Percentiles rank a stretch among this genome's conserved stretches.
phyloP scores from a whole-genome alignment of 73 alveolate species.

The Tetrahymena malaccensis region DNA sequence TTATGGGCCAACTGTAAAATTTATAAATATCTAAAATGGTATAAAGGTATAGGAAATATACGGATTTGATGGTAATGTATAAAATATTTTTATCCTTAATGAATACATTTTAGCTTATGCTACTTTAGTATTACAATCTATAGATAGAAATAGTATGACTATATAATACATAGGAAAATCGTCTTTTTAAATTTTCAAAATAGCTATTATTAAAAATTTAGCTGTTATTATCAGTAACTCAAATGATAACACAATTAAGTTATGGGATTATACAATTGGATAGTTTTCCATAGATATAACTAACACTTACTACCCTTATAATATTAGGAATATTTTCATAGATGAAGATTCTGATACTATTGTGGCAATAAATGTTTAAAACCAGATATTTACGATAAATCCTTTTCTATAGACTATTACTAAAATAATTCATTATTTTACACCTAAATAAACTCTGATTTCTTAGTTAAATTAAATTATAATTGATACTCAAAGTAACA shows the following conservation, averaged over 20 bases:
- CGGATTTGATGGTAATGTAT: neutral
- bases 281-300: neutral
- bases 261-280: neutral
- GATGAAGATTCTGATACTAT: neutral
- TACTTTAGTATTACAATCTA: neutral
- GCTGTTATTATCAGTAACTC: neutral
- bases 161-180: neutral
- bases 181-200: neutral
- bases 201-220: neutral
- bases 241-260: neutral
- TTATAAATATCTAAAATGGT: neutral
- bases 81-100: neutral
- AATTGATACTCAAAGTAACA: neutral
- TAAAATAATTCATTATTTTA: neutral
- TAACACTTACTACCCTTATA: neutral
- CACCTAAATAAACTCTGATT: neutral
- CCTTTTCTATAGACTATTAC: neutral
- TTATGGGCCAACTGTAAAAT: neutral
- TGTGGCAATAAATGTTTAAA: neutral
- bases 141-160: neutral
- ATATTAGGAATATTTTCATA: neutral
- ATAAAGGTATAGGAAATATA: neutral
- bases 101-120: neutral
- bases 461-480: neutral
- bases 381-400: neutral